A percentile compares a stretch with the other conserved stretches of the same genome.
Evolutionary conservation across 2,329 filamentous ascomycete genomes (phyloP).

Genomic region (Cytospora piceicola): DNA sequence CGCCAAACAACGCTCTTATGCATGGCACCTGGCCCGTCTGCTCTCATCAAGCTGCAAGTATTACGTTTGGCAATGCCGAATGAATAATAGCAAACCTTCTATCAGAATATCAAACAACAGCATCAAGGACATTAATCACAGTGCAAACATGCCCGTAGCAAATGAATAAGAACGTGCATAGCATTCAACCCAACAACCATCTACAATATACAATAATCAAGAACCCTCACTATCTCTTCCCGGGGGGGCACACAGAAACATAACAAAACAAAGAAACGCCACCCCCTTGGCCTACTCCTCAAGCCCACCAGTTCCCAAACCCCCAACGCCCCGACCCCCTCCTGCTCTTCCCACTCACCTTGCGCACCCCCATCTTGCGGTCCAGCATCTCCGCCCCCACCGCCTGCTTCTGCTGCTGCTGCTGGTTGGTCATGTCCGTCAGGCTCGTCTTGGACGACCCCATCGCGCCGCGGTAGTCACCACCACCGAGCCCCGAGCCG

Average conservation of each 20-base stretch:
- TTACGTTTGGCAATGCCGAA: too few relatives aligned
- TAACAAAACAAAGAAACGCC: background rate
- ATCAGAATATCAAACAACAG: background rate
- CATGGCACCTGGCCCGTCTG: too few relatives aligned
- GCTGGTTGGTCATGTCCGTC: slow-evolving; percentile 26
- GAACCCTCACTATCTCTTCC: background rate
- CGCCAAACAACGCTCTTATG: too few relatives aligned
- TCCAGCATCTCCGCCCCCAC: slow-evolving; percentile 7
- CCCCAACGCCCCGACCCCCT: slow-evolving; percentile 27
- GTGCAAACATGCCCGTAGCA: too few relatives aligned
- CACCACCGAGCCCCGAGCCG: slow-evolving; percentile 22
- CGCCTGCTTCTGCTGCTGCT: background rate
- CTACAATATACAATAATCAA: background rate
- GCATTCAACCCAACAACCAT: background rate
- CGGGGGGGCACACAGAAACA: too few relatives aligned
- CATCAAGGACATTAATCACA: background rate
- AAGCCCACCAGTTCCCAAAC: slow-evolving; percentile 28
- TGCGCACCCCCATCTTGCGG: slow-evolving; percentile 18
- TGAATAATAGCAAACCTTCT: too few relatives aligned
- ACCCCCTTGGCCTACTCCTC: background rate
- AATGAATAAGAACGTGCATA: background rate
- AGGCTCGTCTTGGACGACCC: slow-evolving; percentile 19
- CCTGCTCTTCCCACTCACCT: slow-evolving; percentile 13
- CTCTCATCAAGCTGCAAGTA: too few relatives aligned
- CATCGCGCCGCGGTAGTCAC: slow-evolving; percentile 7